These are phyloP conservation scores for Cladosporium velox DNA, from an alignment of 2,329 filamentous ascomycete genomes.

Conservation along the genomic window DNA sequence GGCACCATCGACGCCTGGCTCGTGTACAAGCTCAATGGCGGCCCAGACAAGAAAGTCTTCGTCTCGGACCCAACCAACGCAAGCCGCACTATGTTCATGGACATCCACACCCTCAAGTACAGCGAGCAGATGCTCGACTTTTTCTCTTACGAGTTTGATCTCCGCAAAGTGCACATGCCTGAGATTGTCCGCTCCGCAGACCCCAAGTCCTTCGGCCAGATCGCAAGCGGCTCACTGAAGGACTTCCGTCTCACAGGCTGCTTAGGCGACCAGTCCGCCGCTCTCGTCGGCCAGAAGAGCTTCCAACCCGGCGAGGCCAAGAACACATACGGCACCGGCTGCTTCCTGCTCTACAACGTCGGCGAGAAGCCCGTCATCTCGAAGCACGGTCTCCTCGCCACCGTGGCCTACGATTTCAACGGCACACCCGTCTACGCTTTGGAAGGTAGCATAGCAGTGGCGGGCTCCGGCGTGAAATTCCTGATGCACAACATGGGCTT, in stretches of 20 bases:
- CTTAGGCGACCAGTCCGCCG: slow-evolving; percentile 79
- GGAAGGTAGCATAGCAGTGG: slow-evolving; percentile 78
- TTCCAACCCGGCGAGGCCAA: slow-evolving; percentile 82
- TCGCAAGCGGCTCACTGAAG: slow-evolving; percentile 66
- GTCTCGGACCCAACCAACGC: slow-evolving; percentile 89
- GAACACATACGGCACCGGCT: slow-evolving; percentile 89
- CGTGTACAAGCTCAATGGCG: slow-evolving; percentile 79
- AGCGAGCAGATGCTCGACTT: slow-evolving; percentile 75
- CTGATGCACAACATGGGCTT: slow-evolving; percentile 61
- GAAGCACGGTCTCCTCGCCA: slow-evolving; percentile 78
- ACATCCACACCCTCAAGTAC: slow-evolving; percentile 77
- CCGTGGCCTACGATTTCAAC: slow-evolving; percentile 82
- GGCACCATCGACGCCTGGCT: slow-evolving; percentile 90
- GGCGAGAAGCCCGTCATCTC: slow-evolving; percentile 84
- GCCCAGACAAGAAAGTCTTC: slow-evolving; percentile 65
- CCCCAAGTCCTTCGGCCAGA: slow-evolving; percentile 67
- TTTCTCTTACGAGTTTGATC: slow-evolving; percentile 68
- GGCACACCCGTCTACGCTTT: slow-evolving; percentile 72
- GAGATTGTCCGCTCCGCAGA: slow-evolving; percentile 82
- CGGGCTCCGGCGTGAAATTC: slow-evolving; percentile 60
- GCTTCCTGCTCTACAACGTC: slow-evolving; percentile 87
- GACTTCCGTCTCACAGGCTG: slow-evolving; percentile 79
- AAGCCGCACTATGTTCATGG: slow-evolving; percentile 93
- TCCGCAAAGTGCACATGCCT: slow-evolving; percentile 72
- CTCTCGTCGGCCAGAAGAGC: slow-evolving; percentile 70